A percentile compares a stretch with the other conserved stretches of the same genome.
phyloP scores from a whole-genome alignment of 208 protist species.

The Leishmania tropica region DNA sequence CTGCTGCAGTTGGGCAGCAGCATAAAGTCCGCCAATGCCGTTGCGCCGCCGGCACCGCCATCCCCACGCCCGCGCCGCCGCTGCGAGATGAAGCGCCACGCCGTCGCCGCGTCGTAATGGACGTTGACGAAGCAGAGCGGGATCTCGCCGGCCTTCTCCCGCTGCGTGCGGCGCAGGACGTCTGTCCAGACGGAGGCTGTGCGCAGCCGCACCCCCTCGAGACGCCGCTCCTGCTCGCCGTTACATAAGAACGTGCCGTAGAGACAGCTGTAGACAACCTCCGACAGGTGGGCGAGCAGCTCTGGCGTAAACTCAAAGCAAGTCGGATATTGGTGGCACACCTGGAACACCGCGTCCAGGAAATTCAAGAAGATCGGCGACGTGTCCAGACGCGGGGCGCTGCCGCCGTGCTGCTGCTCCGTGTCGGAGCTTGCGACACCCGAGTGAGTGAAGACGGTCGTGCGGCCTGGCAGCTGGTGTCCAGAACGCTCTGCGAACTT shows the following conservation, averaged over 20 bases:
- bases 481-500: slow-evolving; percentile 93
- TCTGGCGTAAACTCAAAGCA: slow-evolving; percentile 95
- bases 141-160: slow-evolving; percentile 52
- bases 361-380: slow-evolving; percentile 96
- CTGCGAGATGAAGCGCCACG: slow-evolving; percentile 62
- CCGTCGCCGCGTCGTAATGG: slow-evolving; percentile 61
- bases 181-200: slow-evolving; percentile 82
- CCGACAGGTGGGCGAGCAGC: slow-evolving; percentile 86
- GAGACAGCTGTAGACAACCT: slow-evolving; percentile 84
- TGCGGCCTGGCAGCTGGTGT: slow-evolving; percentile 64
- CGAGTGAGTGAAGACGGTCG: slow-evolving; percentile 40
- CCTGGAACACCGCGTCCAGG: slow-evolving; percentile 95
- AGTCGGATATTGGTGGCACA: slow-evolving; percentile 91
- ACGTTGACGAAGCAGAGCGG: slow-evolving; percentile 72
- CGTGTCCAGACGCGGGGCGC: slow-evolving; percentile 46
- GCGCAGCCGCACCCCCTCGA: slow-evolving; percentile 70
- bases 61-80: neutral
- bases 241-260: slow-evolving; percentile 91
- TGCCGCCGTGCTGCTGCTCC: slow-evolving; percentile 31
- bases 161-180: slow-evolving; percentile 47
- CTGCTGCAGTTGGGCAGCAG: slow-evolving; percentile 69
- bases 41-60: neutral
- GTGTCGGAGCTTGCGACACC: slow-evolving; percentile 56
- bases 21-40: slow-evolving; percentile 22
- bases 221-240: slow-evolving; percentile 73